Base-by-base conservation (phyloP, 495 filamentous ascomycete genomes). In the Podospora conica region DNA sequence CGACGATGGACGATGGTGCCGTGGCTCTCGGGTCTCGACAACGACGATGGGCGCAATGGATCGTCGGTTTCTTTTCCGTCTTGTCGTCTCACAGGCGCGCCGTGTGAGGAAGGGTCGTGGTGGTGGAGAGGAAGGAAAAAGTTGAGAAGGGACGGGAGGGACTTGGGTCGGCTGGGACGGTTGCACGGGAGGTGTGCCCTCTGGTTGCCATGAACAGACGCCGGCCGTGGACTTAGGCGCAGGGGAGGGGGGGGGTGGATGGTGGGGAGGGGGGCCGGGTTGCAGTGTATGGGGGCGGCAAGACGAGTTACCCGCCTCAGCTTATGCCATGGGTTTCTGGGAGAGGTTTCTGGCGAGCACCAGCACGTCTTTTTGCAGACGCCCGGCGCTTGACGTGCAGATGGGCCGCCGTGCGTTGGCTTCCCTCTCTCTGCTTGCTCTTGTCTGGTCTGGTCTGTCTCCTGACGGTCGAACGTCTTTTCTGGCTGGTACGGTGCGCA, bases 371-470 rank as follows among this genome's bases (percentile, higher is more conserved):
- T 31, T 31, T 31, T 31, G 29, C 29, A 31, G 29, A 31, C 11
- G 29, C 67, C 59, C 66, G 72, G 75, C 75, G 75, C 75, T 77
- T 77, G 73, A 68, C 61, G 63, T 77, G 75, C 72, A 68, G 73
- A 59, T 65, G 54, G 58, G 61, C 61, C 62, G 53, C 25, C 55
- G 40, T 55, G 61, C 31, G 60, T 56, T 33, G 61, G 22, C 55
- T 21, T 48, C 10, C 53, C 25, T 53, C 9, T 23, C 53, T 31
- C 25, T 18, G 61, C 55, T 55, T 7, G 18, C 33, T 25, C 53
- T 54, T 11, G 24, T 18, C 5, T 27, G 21, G 33, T 28, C 31
- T 24, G 24, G 11, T 54, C 28, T 66, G 22, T 61, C 28, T 40
- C 21, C 60, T 21, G 24, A 23, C 9, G 29, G 24, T 25, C 31